Percentiles rank a stretch among this genome's conserved stretches.
Conservation (phyloP, 2,329 filamentous ascomycete genomes). For the Colletotrichum somersetense region DNA sequence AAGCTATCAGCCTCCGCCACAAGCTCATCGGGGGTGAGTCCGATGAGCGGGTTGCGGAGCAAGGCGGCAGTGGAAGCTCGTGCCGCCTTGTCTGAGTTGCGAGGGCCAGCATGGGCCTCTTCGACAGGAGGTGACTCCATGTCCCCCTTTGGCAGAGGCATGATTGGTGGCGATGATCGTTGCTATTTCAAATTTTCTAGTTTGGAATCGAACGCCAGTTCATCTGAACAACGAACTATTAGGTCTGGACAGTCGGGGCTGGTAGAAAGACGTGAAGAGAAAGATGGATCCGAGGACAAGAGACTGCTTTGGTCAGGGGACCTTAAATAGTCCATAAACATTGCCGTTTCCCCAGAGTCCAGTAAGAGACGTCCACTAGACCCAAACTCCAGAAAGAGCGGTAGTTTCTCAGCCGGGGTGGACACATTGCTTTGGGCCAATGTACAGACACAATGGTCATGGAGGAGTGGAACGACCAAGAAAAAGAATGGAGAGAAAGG, state of each 20-base stretch:
- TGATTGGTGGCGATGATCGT: background rate
- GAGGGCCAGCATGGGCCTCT: conserved; percentile 2
- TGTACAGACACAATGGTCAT: conserved; percentile 6
- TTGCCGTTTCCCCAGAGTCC: background rate
- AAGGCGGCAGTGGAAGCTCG: conserved; percentile 46
- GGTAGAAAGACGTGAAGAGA: conserved; percentile 14
- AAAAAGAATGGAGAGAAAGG: conserved; percentile 13
- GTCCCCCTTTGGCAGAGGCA: conserved; percentile 32
- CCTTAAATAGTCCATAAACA: conserved; percentile 1
- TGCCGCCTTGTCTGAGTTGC: conserved; percentile 23
- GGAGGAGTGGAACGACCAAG: conserved; percentile 39
- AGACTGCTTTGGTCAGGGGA: background rate
- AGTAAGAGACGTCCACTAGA: background rate
- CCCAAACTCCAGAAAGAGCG: conserved; percentile 17
- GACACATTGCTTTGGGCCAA: conserved; percentile 23
- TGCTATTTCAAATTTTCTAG: no score
- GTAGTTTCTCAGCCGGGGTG: conserved; percentile 1
- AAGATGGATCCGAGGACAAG: background rate
- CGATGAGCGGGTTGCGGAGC: conserved; percentile 49
- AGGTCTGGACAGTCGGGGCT: no score
- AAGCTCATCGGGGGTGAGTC: conserved; percentile 48
- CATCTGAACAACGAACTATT: background rate
- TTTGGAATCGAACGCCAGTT: background rate
- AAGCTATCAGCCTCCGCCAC: conserved; percentile 54
- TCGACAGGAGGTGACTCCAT: conserved; percentile 27